These are phyloP conservation scores for Wickerhamomyces chambardii DNA, from an alignment of 805 yeast genomes.

Conservation along the genomic window DNA sequence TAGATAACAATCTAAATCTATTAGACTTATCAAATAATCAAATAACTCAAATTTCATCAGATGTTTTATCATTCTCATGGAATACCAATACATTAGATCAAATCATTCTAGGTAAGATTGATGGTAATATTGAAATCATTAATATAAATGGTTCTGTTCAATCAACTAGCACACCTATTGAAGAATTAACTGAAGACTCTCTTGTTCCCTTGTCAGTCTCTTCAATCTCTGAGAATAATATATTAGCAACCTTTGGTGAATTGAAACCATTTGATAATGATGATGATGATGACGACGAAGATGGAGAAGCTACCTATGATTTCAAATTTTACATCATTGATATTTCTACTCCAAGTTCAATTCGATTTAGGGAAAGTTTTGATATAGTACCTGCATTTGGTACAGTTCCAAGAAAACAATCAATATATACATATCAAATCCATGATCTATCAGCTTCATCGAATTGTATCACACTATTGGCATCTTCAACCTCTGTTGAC, in stretches of 20 bases:
- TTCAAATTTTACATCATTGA: conserved; percentile 15
- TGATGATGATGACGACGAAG: conserved; percentile 14
- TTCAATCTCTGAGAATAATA: conserved; percentile 8
- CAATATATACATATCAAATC: conserved; percentile 33
- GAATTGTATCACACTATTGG: conserved; percentile 31
- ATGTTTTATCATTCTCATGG: not conserved
- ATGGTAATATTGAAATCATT: conserved; percentile 8
- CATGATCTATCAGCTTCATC: conserved; percentile 28
- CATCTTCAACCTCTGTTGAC: conserved; percentile 62
- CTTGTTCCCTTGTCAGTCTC: conserved; percentile 8
- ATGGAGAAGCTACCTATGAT: conserved; percentile 17
- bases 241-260: conserved; percentile 20
- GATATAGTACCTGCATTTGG: conserved; percentile 49
- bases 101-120: conserved; percentile 7
- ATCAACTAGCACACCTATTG: conserved; percentile 5
- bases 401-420: conserved; percentile 33
- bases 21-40: not conserved
- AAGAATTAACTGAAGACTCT: conserved; percentile 8
- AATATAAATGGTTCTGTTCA: conserved; percentile 5
- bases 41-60: too few species aligned
- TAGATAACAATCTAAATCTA: conserved; percentile 7
- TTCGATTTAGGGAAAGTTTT: conserved; percentile 22
- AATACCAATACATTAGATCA: conserved; percentile 5
- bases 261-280: not conserved
- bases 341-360: not conserved